These are phyloP conservation scores for Lachnellula willkommii DNA, from an alignment of 2,329 filamentous ascomycete species.

Conservation along the genomic window DNA sequence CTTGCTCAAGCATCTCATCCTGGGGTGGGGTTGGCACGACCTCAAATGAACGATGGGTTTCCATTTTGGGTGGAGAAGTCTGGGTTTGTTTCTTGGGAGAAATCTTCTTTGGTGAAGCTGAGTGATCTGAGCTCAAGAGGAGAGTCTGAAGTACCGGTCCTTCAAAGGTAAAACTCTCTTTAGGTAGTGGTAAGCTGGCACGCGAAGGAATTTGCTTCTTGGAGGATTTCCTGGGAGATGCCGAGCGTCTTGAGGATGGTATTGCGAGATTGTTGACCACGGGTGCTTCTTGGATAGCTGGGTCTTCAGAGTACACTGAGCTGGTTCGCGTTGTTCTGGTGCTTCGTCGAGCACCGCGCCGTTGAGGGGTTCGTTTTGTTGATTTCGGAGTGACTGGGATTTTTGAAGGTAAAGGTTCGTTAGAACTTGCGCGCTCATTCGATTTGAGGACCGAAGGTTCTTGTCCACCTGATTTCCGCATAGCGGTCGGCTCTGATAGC, in stretches of 20 bases:
- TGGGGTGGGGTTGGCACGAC: no score
- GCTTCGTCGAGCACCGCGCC: conserved; percentile 1
- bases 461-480: not conserved
- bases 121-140: no score
- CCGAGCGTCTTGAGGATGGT: no score
- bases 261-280: no score
- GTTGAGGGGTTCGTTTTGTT: not conserved
- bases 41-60: no score
- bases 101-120: no score
- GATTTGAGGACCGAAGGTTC: not conserved
- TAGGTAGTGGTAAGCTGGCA: not conserved
- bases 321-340: conserved; percentile 13
- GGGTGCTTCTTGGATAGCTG: not conserved
- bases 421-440: not conserved
- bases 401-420: not conserved
- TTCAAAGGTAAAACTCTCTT: not conserved
- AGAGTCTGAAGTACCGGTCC: no score
- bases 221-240: not conserved
- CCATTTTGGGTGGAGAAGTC: no score
- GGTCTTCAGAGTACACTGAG: conserved; percentile 5
- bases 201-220: not conserved
- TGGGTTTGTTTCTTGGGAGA: no score
- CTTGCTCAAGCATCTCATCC: no score
- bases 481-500: no score
- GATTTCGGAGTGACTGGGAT: not conserved